Evolutionary conservation across 1,139 yeast species (phyloP), one percentile per base, ranked within the genome.

Genomic region (Candida frijolesensis): DNA sequence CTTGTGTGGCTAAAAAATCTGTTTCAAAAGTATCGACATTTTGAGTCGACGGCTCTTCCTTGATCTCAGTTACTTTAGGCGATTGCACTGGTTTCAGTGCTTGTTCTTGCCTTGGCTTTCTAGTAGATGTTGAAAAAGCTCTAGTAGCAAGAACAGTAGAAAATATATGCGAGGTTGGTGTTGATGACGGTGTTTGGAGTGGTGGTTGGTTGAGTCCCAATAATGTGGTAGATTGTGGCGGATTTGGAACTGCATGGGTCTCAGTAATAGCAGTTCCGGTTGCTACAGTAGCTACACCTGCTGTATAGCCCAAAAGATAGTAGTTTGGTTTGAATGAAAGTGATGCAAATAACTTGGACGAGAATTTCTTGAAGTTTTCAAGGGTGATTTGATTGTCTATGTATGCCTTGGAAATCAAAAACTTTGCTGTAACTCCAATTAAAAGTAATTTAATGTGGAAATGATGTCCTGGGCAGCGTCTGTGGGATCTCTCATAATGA

Each of bases 1-100:
- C 35, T 53, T 71, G 75, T 8, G 65, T 56, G 5, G 54, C 39
- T 9, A 66, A 57, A 42, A 73, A 64, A 11, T 57, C 47, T 0
- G 54, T 35, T 38, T 67, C 68, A 47, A 71, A 70, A 4, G 57
- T 52, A 3, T 46, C 56, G 19, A 29, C 40, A 19, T 29, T 27
- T 34, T 25, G 16, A 14, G 15, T 9, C 10, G 33, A 19, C 27
- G 19, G 19, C 25, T 43, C 40, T 14, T n/a, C 34, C 11, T 7
- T 38, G 34, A 14, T 14, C 18, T 37, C 12, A 6, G 25, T 39
- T 25, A 30, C 33, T n/a, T 25, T 9, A 5, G 34, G 25, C 27
- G 42, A 12, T 14, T 33, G 34, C 34, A 30, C 16, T 33, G 42
- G n/a, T 14, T 33, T 27, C 34, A 30, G 47, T 29, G 18, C 30